A percentile compares a stretch with the other conserved stretches of the same genome.
phyloP scores from a whole-genome alignment of 2,329 filamentous ascomycete genomes.

The Cordyceps farinosa region DNA sequence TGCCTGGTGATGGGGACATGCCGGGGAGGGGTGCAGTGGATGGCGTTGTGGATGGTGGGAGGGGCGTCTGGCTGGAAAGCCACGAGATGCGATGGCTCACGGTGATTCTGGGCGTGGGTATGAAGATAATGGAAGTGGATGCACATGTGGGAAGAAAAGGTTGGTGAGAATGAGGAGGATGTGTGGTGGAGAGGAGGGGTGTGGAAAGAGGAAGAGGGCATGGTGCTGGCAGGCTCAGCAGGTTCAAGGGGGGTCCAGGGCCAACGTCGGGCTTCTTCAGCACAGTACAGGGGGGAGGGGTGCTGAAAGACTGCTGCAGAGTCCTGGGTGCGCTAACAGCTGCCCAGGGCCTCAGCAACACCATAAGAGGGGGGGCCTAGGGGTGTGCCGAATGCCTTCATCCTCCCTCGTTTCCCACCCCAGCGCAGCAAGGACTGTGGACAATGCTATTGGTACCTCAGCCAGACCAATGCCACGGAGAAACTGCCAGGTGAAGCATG shows the following conservation, averaged over 20 bases:
- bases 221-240: not conserved
- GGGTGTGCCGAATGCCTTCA: too few species aligned
- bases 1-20: not conserved
- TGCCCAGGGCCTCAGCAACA: not conserved
- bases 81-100: constrained; percentile 17
- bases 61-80: constrained; percentile 12
- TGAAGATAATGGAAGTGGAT: constrained; percentile 17
- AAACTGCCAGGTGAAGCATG: constrained; percentile 13
- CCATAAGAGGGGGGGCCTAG: not conserved
- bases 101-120: constrained; percentile 9
- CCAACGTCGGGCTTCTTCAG: not conserved
- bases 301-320: not conserved
- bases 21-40: not conserved
- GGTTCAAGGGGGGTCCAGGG: not conserved
- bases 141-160: constrained; percentile 7
- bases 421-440: not conserved
- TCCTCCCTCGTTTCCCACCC: too few species aligned
- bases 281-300: not conserved
- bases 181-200: constrained; percentile 2
- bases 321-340: not conserved
- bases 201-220: not conserved
- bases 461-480: constrained; percentile 7
- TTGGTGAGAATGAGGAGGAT: constrained; percentile 1
- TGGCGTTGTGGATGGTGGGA: constrained; percentile 5
- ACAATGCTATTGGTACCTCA: not conserved